Evolutionary conservation across 495 filamentous ascomycete genomes (phyloP).

Genomic region (Trichoderma asperelloides): DNA sequence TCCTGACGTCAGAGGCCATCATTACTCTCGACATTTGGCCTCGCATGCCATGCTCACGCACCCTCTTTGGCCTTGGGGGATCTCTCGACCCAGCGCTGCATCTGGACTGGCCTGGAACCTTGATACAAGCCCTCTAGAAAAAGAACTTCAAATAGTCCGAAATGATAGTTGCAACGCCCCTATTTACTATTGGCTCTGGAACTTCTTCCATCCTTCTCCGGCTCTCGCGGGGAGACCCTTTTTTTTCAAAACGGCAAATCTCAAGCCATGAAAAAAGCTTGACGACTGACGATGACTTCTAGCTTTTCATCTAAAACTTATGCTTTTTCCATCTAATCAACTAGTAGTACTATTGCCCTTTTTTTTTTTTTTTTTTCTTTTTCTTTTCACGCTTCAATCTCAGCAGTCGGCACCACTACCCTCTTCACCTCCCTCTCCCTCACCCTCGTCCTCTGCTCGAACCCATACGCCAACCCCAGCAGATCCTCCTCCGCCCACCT

Average conservation of each 20-base stretch:
- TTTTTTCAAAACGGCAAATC: no score
- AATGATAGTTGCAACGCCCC: neutral
- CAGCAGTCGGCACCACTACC: conserved; percentile 36
- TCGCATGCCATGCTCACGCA: neutral
- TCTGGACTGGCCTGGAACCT: neutral
- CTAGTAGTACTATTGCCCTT: no score
- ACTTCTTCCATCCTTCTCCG: neutral
- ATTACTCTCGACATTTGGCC: neutral
- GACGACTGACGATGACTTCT: neutral
- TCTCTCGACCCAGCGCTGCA: neutral
- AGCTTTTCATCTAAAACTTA: no score
- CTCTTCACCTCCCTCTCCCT: conserved; percentile 32
- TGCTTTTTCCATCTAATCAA: no score
- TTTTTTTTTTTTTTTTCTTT: neutral
- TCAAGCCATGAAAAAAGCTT: neutral
- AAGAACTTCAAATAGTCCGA: neutral
- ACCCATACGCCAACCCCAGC: conserved; percentile 54
- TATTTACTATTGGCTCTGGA: neutral
- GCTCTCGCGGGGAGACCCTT: neutral
- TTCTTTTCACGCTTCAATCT: conserved; percentile 20
- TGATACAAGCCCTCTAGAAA: no score
- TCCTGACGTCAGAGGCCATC: neutral
- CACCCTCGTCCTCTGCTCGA: conserved; percentile 49
- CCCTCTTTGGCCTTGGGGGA: no score
- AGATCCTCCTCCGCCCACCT: conserved; percentile 44